phyloP scores from a whole-genome alignment of 257 asterid species.

The Nyctanthes arbortristis region DNA sequence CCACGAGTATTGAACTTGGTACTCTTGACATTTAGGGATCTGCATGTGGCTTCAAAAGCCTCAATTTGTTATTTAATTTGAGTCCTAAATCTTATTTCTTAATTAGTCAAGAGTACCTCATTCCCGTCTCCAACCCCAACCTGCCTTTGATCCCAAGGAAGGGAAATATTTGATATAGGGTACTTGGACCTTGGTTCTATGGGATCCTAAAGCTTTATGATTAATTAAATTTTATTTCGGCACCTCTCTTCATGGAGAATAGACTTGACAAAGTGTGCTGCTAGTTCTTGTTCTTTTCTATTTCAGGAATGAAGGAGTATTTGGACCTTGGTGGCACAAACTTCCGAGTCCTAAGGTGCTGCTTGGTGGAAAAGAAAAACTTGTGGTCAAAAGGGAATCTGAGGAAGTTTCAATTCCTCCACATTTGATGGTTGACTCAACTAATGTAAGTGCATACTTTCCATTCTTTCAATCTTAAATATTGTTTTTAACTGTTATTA shows the following conservation, averaged over 20 bases:
- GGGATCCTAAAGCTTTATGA: not conserved
- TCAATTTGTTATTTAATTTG: no score
- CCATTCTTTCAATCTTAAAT: not conserved
- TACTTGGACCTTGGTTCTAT: not conserved
- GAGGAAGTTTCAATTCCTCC: slow-evolving; percentile 84
- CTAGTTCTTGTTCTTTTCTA: slow-evolving; percentile 21
- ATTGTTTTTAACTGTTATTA: not conserved
- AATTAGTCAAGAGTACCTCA: no score
- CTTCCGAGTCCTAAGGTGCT: slow-evolving; percentile 83
- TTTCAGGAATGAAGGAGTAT: slow-evolving; percentile 77
- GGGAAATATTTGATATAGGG: not conserved
- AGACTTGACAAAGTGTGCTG: slow-evolving; percentile 7
- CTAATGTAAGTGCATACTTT: slow-evolving; percentile 57
- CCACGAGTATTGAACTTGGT: no score
- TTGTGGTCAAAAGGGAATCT: slow-evolving; percentile 48
- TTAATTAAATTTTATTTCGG: not conserved
- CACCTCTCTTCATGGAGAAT: slow-evolving; percentile 4
- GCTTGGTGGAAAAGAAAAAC: slow-evolving; percentile 65
- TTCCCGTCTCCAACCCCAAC: no score
- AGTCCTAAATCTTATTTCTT: no score
- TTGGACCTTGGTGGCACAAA: slow-evolving; percentile 97
- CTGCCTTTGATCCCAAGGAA: slow-evolving; percentile 1
- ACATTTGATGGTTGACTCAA: slow-evolving; percentile 78
- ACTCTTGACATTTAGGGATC: no score
- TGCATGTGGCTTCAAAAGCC: no score